Evolutionary conservation across 2,329 filamentous ascomycete genomes (phyloP), one percentile per base, ranked within the genome.

Genomic region (Helicocarpus griseus): DNA sequence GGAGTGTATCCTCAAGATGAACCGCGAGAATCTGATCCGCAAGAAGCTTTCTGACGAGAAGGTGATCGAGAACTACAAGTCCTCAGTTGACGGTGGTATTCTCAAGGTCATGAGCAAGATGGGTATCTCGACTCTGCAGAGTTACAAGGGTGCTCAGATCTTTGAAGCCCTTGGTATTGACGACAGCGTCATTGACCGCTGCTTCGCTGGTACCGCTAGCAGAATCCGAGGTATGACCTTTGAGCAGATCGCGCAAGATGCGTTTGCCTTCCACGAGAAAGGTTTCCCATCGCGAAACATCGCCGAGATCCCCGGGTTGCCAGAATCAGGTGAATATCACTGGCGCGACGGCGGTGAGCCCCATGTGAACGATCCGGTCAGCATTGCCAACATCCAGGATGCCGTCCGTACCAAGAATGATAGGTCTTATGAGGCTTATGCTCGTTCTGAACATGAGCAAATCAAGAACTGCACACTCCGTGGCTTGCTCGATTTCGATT

Each of bases 61-160:
- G 62, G 82, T 96, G 52, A 90, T 96, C 59, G 83, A 85, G 62
- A 97, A 97, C 75, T 97, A 96, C 79, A 95, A 94, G 74, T 87
- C 94, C 70, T 96, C 91, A 56, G 91, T 87, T 62, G 90, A 96
- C 60, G 91, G 91, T 64, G 91, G 91, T 74, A 95, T 97, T 57
- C 77, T 97, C 57, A 97, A 97, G 73, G 91, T 97, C 68, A 97
- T 97, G 91, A 93, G 86, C 69, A 97, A 97, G 78, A 97, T 97
- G 91, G 91, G 91, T 75, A 97, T 97, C 58, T 96, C 91, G 5
- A 97, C 91, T 29, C 77, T 97, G 43, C 89, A 91, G 64, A 91
- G 86, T 60, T 97, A 97, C 77, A 97, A 97, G 77, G 91, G 91
- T 65, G 91, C 91, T 51, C 91, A 97, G 74, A 97, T 97, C 58